Evolutionary conservation across 164 flowering plant species (phyloP).

Genomic region (Malania oleifera): DNA sequence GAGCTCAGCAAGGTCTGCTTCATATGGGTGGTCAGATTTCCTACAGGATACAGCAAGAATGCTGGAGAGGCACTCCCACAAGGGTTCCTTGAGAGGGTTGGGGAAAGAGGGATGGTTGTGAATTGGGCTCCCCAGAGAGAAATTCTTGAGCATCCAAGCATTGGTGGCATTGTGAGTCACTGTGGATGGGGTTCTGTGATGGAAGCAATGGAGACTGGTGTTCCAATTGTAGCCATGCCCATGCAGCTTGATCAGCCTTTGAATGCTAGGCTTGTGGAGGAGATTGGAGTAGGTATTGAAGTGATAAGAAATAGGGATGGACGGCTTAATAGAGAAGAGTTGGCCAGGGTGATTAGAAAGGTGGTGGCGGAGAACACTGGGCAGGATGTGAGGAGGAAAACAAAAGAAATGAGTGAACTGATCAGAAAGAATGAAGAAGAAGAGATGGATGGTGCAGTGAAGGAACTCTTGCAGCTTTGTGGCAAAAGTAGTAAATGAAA

Average conservation of each 20-base stretch:
- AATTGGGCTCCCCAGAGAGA: slow-evolving; percentile 32
- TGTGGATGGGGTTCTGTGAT: slow-evolving; percentile 8
- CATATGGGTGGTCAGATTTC: slow-evolving; percentile 14
- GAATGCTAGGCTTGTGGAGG: neutral
- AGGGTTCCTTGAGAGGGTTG: slow-evolving; percentile 22
- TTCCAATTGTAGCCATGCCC: slow-evolving; percentile 4
- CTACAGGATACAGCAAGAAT: neutral
- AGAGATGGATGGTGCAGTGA: neutral
- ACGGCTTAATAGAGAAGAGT: neutral
- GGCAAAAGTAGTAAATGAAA: no score
- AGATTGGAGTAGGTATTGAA: slow-evolving; percentile 4
- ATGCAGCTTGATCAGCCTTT: slow-evolving; percentile 2
- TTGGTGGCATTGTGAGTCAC: slow-evolving; percentile 2
- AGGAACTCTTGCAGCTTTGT: neutral
- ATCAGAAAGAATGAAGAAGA: neutral
- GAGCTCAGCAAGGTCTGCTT: slow-evolving; percentile 12
- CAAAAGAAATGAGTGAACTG: neutral
- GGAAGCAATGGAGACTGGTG: neutral
- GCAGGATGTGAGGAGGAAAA: slow-evolving; percentile 5
- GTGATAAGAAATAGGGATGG: slow-evolving; percentile 10
- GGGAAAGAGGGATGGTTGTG: slow-evolving; percentile 26
- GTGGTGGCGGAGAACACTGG: neutral
- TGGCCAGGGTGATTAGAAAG: neutral
- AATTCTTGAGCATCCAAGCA: slow-evolving; percentile 9
- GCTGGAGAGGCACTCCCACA: slow-evolving; percentile 13